Evolutionary conservation across 495 filamentous ascomycete species (phyloP).

Genomic region (Letharia lupina): DNA sequence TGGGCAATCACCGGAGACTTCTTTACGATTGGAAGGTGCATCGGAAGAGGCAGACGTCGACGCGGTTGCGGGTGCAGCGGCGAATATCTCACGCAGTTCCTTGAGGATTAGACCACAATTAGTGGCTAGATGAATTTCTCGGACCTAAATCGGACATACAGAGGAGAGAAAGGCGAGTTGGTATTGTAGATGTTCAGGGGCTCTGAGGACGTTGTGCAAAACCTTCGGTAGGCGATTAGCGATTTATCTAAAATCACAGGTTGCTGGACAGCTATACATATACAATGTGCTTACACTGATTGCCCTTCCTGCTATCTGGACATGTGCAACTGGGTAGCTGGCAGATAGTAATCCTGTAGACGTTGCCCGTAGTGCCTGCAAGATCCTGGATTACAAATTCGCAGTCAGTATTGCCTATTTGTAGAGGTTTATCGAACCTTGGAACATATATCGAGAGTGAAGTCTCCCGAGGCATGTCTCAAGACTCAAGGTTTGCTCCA

Average conservation of each 20-base stretch:
- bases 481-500: no score
- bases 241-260: conserved; percentile 10
- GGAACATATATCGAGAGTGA: no score
- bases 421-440: no score
- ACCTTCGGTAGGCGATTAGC: conserved; percentile 36
- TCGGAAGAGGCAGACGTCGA: conserved; percentile 23
- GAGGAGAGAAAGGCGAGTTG: conserved; percentile 62
- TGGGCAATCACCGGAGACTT: conserved; percentile 66
- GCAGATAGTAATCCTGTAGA: conserved; percentile 55
- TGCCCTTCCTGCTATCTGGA: conserved; percentile 50
- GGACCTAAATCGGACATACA: conserved; percentile 27
- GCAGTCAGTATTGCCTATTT: no score
- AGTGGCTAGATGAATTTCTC: neutral
- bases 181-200: conserved; percentile 54
- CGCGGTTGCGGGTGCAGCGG: conserved; percentile 39
- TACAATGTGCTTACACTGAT: conserved; percentile 71
- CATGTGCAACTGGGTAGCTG: conserved; percentile 58
- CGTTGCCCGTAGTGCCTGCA: conserved; percentile 66
- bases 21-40: conserved; percentile 44
- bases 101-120: conserved; percentile 18
- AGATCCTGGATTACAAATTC: conserved; percentile 35
- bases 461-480: no score
- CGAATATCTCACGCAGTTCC: conserved; percentile 59
- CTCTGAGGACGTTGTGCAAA: conserved; percentile 56
- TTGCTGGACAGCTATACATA: conserved; percentile 39